These are phyloP conservation scores for Ceratocystis papillata DNA, from an alignment of 2,329 filamentous ascomycete species.

Conservation along the genomic window DNA sequence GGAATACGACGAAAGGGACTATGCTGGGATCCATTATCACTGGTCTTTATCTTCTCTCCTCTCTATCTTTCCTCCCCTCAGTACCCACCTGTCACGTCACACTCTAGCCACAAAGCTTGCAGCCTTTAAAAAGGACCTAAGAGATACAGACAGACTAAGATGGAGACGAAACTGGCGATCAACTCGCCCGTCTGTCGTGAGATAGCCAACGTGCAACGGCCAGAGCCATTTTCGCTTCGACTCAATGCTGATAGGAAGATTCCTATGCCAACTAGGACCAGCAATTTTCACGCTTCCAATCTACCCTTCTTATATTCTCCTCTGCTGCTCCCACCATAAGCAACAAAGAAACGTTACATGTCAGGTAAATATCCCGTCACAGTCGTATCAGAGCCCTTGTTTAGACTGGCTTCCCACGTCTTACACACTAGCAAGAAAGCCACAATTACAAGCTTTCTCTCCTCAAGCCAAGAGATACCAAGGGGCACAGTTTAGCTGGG, in stretches of 20 bases:
- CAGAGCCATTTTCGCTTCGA: not conserved
- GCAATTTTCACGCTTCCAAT: not conserved
- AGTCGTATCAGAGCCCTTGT: not conserved
- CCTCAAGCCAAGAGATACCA: no score
- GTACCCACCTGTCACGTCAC: no score
- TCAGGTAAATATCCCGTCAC: not conserved
- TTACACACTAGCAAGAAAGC: no score
- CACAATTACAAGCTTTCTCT: no score
- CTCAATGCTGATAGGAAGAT: not conserved
- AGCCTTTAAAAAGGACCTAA: no score
- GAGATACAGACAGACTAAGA: not conserved
- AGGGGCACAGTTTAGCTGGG: not conserved
- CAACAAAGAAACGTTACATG: constrained; percentile 27
- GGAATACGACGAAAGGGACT: not conserved
- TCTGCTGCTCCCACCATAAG: not conserved
- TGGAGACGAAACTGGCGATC: not conserved
- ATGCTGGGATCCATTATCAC: not conserved
- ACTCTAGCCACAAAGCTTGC: no score
- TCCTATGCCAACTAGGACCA: not conserved
- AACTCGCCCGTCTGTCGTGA: not conserved
- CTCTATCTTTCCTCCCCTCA: not conserved
- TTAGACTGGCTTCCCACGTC: not conserved
- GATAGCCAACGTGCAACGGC: not conserved
- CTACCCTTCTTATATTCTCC: not conserved
- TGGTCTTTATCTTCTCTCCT: no score